phyloP scores from a whole-genome alignment of 169 alveolate genomes.

The Eimeria tenella region DNA sequence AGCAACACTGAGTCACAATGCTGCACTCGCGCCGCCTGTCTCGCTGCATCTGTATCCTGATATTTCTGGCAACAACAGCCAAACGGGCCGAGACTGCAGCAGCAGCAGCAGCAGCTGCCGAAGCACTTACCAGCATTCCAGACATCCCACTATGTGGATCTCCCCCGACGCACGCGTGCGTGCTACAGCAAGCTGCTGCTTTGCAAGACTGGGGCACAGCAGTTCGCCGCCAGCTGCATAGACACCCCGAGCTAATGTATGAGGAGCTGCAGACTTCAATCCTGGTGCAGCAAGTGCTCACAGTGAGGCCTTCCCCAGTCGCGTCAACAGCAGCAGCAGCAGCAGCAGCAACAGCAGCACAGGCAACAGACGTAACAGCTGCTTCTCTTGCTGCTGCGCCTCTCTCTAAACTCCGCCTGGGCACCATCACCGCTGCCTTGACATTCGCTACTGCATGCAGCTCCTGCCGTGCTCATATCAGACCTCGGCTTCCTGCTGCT shows the following conservation, averaged over 20 bases:
- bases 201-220: slow-evolving; percentile 47
- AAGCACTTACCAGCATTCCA: background rate
- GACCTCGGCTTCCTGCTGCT: background rate
- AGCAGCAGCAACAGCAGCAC: background rate
- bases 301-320: slow-evolving; percentile 19
- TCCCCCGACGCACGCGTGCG: slow-evolving; percentile 29
- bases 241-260: slow-evolving; percentile 74
- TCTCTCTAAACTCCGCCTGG: too few relatives aligned
- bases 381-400: slow-evolving; percentile 1
- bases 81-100: background rate
- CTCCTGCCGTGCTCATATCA: background rate
- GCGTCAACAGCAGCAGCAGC: background rate
- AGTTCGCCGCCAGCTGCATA: slow-evolving; percentile 76
- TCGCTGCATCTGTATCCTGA: background rate
- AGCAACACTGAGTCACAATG: background rate
- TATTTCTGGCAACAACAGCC: background rate
- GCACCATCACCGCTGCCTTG: too few relatives aligned
- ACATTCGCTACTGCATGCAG: background rate
- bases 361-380: background rate
- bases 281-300: slow-evolving; percentile 70
- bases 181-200: slow-evolving; percentile 70
- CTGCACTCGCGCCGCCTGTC: background rate
- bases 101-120: slow-evolving; percentile 21
- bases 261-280: slow-evolving; percentile 76
- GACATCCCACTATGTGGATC: slow-evolving; percentile 38